Conservation (phyloP, 1,139 yeast genomes). For the Saccharomyces pastorianus region DNA sequence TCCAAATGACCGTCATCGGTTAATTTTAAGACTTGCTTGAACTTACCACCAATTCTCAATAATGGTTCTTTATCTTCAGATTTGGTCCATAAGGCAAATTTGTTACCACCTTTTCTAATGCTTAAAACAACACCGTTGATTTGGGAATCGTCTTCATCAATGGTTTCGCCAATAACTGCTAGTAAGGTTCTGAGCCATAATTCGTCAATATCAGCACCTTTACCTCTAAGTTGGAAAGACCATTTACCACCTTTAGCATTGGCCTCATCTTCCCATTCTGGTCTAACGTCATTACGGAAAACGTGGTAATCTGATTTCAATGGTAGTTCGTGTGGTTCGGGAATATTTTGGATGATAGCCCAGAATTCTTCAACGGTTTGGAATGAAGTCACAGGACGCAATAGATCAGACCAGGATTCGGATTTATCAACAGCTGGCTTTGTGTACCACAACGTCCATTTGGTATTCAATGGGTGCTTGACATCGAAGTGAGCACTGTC, state of each 20-base stretch:
- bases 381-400: conserved; percentile 89
- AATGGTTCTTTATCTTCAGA: conserved; percentile 60
- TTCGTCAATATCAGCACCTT: conserved; percentile 64
- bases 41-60: conserved; percentile 69
- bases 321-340: conserved; percentile 87
- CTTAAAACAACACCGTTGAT: conserved; percentile 93
- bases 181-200: conserved; percentile 88
- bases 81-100: conserved; percentile 91
- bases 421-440: conserved; percentile 74
- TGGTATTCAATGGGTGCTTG: conserved; percentile 82
- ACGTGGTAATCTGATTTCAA: conserved; percentile 90
- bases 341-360: conserved; percentile 94
- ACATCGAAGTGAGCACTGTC: conserved; percentile 29
- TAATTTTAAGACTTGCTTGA: conserved; percentile 42
- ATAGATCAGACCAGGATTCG: conserved; percentile 88
- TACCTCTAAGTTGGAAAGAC: conserved; percentile 71
- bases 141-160: conserved; percentile 64
- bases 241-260: conserved; percentile 93
- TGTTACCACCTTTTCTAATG: conserved; percentile 73
- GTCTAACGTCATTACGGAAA: conserved; percentile 89
- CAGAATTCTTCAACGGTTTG: conserved; percentile 95
- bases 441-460: conserved; percentile 98
- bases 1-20: conserved; percentile 30
- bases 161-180: conserved; percentile 92
- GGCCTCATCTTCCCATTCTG: conserved; percentile 95